Conservation (phyloP, 75 land plant genomes). For the Cupressus sempervirens region DNA sequence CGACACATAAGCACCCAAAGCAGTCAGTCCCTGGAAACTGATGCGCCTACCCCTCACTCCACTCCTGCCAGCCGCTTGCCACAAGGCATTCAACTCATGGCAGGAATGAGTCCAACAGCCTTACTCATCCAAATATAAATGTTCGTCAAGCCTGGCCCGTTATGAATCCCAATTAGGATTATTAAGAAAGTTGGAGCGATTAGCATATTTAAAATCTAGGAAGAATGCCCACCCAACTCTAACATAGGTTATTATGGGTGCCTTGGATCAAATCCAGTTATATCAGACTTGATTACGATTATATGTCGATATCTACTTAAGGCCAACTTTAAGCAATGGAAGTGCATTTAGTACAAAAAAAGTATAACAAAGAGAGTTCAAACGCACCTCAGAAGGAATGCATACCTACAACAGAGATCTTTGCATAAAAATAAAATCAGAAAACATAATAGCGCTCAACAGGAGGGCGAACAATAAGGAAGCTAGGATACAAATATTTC, state of each 20-base stretch:
- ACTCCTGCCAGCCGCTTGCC: not conserved
- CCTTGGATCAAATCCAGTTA: not conserved
- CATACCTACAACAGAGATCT: not conserved
- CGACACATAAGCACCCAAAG: not conserved
- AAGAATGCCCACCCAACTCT: not conserved
- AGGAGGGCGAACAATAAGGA: not conserved
- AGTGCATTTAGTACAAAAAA: not conserved
- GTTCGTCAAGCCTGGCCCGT: too few species aligned
- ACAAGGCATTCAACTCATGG: not conserved
- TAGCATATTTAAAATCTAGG: not conserved
- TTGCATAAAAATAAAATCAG: not conserved
- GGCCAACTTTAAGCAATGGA: not conserved
- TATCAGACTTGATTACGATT: not conserved
- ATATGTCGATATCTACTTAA: not conserved
- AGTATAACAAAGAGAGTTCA: not conserved
- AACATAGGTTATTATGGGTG: not conserved
- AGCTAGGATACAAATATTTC: not conserved
- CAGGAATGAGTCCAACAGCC: not conserved
- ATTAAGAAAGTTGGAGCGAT: not conserved
- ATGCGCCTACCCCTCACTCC: not conserved
- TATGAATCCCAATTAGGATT: not conserved
- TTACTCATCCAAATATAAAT: too few species aligned
- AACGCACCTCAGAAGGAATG: not conserved
- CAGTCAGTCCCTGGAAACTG: not conserved
- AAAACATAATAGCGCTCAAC: not conserved